phyloP scores from a whole-genome alignment of 139 green algal species.

The Chlorella sp. region DNA sequence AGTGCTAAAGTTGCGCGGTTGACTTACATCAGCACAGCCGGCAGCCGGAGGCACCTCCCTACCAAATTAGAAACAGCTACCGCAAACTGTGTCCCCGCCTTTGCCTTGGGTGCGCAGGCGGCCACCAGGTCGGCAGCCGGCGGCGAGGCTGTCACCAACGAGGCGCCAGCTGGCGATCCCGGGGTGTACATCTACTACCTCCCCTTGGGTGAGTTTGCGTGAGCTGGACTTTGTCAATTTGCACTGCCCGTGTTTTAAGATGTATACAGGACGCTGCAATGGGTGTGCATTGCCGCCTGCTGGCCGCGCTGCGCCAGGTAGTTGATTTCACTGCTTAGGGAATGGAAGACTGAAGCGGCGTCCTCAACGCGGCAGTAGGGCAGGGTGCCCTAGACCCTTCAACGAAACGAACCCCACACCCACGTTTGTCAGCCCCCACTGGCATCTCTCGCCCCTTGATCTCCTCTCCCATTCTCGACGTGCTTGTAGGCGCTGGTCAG shows the following conservation, averaged over 20 bases:
- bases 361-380: no score
- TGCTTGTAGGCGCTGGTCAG: background rate
- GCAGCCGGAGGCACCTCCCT: background rate
- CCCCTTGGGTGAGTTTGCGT: conserved; percentile 45
- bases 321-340: no score
- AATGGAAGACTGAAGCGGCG: no score
- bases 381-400: no score
- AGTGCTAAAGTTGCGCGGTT: background rate
- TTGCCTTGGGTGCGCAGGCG: background rate
- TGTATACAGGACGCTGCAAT: no score
- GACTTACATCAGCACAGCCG: background rate
- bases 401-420: no score
- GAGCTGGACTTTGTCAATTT: background rate
- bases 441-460: no score
- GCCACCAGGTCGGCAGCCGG: background rate
- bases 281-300: background rate
- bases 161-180: background rate
- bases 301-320: background rate
- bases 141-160: background rate
- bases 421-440: no score
- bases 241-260: no score
- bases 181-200: conserved; percentile 61
- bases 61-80: background rate
- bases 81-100: no score
- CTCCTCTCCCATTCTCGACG: no score